Evolutionary conservation across 2,329 filamentous ascomycete genomes (phyloP).

Genomic region (Emericellopsis atlantica): DNA sequence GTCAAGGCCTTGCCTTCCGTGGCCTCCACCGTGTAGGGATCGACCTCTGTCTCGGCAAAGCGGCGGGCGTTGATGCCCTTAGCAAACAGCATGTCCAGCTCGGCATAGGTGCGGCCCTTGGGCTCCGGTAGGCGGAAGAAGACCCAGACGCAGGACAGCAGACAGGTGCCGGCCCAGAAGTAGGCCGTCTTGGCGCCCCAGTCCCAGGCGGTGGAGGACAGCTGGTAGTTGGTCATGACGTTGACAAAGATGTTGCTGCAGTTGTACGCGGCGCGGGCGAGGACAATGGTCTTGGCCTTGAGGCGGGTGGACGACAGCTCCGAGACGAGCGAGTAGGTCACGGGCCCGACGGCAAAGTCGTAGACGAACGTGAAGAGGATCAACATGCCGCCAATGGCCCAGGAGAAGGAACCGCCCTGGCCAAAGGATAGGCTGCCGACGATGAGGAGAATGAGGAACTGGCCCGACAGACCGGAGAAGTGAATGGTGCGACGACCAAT

Average conservation of each 20-base stretch:
- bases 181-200: constrained; percentile 11
- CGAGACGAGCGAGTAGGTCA: constrained; percentile 13
- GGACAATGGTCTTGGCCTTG: constrained; percentile 16
- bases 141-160: constrained; percentile 7
- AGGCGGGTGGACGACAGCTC: constrained; percentile 20
- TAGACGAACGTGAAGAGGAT: constrained; percentile 18
- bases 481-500: constrained; percentile 25
- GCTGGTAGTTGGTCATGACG: constrained; percentile 8
- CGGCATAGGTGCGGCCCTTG: constrained; percentile 11
- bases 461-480: constrained; percentile 26
- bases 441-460: constrained; percentile 27
- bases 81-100: constrained; percentile 10
- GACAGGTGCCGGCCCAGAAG: constrained; percentile 8
- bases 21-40: neutral
- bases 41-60: constrained; percentile 13
- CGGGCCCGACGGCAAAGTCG: constrained; percentile 7
- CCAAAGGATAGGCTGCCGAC: constrained; percentile 32
- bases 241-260: constrained; percentile 7
- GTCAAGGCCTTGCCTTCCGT: neutral
- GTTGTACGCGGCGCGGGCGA: constrained; percentile 15
- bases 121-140: constrained; percentile 12
- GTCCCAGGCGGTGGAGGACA: constrained; percentile 9
- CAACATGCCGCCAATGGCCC: constrained; percentile 2
- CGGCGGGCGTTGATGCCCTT: constrained; percentile 9
- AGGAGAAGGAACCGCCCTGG: constrained; percentile 16